Conservation (phyloP, 164 flowering plant species). For the Tetracentron sinense region DNA sequence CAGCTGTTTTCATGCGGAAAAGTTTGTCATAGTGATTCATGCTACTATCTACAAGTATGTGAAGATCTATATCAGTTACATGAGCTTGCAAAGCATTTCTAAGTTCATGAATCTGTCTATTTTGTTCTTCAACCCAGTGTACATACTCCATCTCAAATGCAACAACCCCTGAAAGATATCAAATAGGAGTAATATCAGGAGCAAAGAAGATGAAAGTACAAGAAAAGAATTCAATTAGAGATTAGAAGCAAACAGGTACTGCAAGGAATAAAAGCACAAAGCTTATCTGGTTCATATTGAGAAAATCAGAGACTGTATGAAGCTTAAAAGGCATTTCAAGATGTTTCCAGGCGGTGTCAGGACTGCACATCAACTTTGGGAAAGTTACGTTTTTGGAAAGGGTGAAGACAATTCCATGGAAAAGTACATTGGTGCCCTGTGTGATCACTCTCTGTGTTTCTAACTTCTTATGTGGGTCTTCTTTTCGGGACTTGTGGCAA, state of each 20-base stretch:
- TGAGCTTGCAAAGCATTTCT: constrained; percentile 59
- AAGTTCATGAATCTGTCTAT: constrained; percentile 46
- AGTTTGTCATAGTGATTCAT: constrained; percentile 73
- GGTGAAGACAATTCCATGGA: neutral
- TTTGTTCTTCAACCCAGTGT: constrained; percentile 84
- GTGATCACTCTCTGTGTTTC: too few species aligned
- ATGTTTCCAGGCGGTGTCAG: neutral
- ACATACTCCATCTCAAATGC: constrained; percentile 77
- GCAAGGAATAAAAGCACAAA: neutral
- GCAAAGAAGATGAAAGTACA: neutral
- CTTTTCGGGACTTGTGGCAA: too few species aligned
- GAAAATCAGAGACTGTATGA: neutral
- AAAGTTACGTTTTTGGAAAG: neutral
- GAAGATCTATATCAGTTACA: constrained; percentile 51
- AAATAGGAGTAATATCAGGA: constrained; percentile 1
- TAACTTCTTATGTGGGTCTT: too few species aligned
- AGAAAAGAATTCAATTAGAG: neutral
- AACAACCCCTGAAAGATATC: constrained; percentile 50
- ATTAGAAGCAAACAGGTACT: neutral
- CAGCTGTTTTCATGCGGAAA: constrained; percentile 68
- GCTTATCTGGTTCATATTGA: neutral
- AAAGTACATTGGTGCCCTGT: too few species aligned
- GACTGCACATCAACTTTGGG: neutral
- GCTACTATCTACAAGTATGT: constrained; percentile 55
- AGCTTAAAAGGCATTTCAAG: neutral